phyloP scores from a whole-genome alignment of 1,284 basidiomycete species.

The Inonotus obliquus region DNA sequence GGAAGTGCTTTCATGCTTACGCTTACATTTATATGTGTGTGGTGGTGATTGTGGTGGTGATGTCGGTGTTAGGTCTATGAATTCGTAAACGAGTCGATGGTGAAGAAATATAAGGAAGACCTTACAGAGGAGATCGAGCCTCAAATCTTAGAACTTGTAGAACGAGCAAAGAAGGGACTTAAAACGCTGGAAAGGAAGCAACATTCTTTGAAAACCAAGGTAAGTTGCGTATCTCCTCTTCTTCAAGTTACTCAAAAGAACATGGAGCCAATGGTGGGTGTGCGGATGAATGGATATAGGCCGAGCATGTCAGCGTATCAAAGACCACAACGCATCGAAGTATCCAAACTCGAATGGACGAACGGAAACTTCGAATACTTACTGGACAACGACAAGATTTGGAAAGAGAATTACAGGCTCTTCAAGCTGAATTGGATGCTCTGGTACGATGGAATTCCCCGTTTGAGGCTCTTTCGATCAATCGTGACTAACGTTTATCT shows the following conservation, averaged over 20 bases:
- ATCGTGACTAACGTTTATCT: not conserved
- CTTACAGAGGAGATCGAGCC: conserved; percentile 74
- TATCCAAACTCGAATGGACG: conserved; percentile 45
- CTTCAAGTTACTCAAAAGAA: conserved; percentile 39
- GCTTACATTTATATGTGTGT: too few relatives aligned
- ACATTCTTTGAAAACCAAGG: conserved; percentile 54
- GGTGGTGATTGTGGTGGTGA: too few relatives aligned
- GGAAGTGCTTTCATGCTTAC: too few relatives aligned
- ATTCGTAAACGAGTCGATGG: conserved; percentile 62
- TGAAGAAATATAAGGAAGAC: conserved; percentile 64
- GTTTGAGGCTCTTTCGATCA: not conserved
- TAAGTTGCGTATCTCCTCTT: conserved; percentile 33
- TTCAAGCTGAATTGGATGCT: conserved; percentile 56
- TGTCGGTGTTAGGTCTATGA: conserved; percentile 75
- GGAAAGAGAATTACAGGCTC: conserved; percentile 46
- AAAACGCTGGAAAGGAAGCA: conserved; percentile 55
- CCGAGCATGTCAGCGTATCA: conserved; percentile 38
- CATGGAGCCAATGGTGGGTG: too few relatives aligned
- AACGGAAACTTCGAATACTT: conserved; percentile 55
- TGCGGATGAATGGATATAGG: conserved; percentile 38
- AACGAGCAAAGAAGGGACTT: conserved; percentile 64
- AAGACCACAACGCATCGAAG: conserved; percentile 39
- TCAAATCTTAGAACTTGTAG: conserved; percentile 66
- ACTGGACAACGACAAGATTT: conserved; percentile 58
- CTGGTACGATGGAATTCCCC: conserved; percentile 36